Base-by-base conservation (phyloP, 257 asterid species). In the Apocynum venetum region DNA sequence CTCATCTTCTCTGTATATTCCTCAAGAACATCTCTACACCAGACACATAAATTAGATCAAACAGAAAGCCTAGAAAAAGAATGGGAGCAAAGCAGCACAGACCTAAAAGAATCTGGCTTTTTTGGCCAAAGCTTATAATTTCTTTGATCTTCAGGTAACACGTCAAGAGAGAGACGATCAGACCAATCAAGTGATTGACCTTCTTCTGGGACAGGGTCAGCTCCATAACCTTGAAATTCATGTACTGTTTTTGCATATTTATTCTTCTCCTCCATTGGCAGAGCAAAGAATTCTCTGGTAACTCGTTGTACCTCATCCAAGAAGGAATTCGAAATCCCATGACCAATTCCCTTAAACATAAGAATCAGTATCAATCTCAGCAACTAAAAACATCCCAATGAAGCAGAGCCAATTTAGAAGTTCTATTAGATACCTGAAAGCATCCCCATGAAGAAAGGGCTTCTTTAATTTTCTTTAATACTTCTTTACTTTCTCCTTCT, bases 141-240 rank as follows among this genome's bases (percentile, higher is more conserved):
- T 75, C 89, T 85, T 52, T 65, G 82, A 79, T 86, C 88, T 79
- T 80, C 79, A 46, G 91, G 91, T 55, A 60, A 73, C 17, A 84
- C 80, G 0, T 15, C 77, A 19, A 86, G 87, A 67, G 84, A 83
- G 74, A 87, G 74, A 11, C 89, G 87, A 59, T 89, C 91, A 8
- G 90, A 89, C 93, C 93, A 89, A 80, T 89, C 90, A 71, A 89
- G 87, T 8, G 89, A 79, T 57, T 87, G 91, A 15, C 88, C 93
- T 73, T 87, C 80, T 78, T 87, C 91, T 0, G 93, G 91, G 41
- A 81, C 88, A 1, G 93, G 93, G 72, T 89, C 93, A 70, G 87
- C 93, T 78, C 91, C 93, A 74, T 89, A 89, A 17, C 91, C 93
- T 78, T 87, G 81, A 40, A 87, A 83, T 0, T 89, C 90, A 2